A percentile compares a stretch with the other conserved stretches of the same genome.
These are phyloP conservation scores for Stemphylium vesicarium DNA, from an alignment of 2,329 filamentous ascomycete species.

Conservation along the genomic window DNA sequence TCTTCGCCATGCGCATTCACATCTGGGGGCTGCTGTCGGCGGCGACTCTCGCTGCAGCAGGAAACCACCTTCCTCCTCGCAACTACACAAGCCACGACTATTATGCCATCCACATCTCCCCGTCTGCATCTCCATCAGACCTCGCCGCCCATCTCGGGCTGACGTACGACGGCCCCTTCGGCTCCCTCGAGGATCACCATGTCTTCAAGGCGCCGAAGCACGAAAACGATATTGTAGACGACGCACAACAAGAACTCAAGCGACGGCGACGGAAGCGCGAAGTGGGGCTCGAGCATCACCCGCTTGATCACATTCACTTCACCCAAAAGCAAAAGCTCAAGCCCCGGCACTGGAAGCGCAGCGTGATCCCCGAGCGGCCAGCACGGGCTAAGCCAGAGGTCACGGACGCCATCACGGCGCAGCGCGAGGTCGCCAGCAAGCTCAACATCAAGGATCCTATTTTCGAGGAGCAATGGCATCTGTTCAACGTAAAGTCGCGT, in stretches of 20 bases:
- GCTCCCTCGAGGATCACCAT: conserved; percentile 80
- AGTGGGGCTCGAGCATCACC: conserved; percentile 54
- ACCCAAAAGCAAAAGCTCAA: conserved; percentile 78
- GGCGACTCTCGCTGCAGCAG: conserved; percentile 39
- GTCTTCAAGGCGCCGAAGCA: conserved; percentile 75
- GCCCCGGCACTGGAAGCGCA: conserved; percentile 66
- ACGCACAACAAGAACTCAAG: conserved; percentile 60
- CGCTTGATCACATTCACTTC: conserved; percentile 76
- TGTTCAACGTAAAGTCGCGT: conserved; percentile 79
- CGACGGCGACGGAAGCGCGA: conserved; percentile 68
- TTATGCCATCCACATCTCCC: conserved; percentile 85
- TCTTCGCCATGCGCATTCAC: conserved; percentile 48
- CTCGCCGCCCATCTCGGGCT: conserved; percentile 77
- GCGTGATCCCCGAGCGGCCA: conserved; percentile 38
- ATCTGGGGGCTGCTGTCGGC: conserved; percentile 51
- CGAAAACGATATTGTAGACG: conserved; percentile 61
- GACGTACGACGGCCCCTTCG: conserved; percentile 79
- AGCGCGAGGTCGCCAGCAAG: conserved; percentile 53
- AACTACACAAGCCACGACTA: conserved; percentile 86
- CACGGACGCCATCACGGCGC: conserved; percentile 57
- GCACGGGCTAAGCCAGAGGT: conserved; percentile 32
- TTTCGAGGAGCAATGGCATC: conserved; percentile 93
- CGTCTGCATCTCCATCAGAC: conserved; percentile 67
- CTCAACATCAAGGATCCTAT: conserved; percentile 88
- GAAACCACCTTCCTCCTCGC: conserved; percentile 59